A percentile compares a stretch with the other conserved stretches of the same genome.
These are phyloP conservation scores for Phytophthora palmivora DNA, from an alignment of 352 stramenopile genomes.

Conservation along the genomic window DNA sequence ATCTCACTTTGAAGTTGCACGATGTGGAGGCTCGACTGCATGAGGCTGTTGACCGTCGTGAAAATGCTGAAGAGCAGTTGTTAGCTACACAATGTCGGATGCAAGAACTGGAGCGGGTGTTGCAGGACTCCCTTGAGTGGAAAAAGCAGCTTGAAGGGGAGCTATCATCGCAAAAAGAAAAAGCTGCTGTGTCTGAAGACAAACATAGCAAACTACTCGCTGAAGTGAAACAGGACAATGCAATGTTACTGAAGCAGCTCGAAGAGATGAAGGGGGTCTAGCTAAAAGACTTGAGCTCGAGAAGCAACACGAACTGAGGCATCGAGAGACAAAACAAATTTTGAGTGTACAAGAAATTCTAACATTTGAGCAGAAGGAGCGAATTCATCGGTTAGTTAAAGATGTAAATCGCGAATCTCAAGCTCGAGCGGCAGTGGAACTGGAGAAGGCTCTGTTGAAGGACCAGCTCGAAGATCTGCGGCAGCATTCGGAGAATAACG, in stretches of 20 bases:
- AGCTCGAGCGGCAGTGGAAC: slow-evolving; percentile 47
- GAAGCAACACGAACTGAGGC: slow-evolving; percentile 51
- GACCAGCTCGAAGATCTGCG: slow-evolving; percentile 55
- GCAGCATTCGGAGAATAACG: slow-evolving; percentile 39
- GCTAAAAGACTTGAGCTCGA: slow-evolving; percentile 34
- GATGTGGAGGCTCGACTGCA: slow-evolving; percentile 64
- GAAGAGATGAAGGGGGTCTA: slow-evolving; percentile 54
- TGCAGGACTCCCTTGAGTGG: slow-evolving; percentile 59
- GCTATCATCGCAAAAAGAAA: slow-evolving; percentile 23
- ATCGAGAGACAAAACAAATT: slow-evolving; percentile 47
- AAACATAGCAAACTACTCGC: slow-evolving; percentile 21
- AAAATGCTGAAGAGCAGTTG: slow-evolving; percentile 57
- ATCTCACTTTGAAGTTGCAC: slow-evolving; percentile 77
- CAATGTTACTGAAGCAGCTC: slow-evolving; percentile 48
- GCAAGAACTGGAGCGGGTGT: slow-evolving; percentile 65
- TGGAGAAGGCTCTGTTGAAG: slow-evolving; percentile 53
- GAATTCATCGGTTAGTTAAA: slow-evolving; percentile 58
- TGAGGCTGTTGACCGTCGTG: slow-evolving; percentile 35
- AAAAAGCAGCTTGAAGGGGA: slow-evolving; percentile 60
- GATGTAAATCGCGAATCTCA: slow-evolving; percentile 63
- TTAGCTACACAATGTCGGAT: slow-evolving; percentile 56
- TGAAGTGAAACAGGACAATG: slow-evolving; percentile 40
- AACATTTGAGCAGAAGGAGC: slow-evolving; percentile 57
- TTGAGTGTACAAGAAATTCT: slow-evolving; percentile 44
- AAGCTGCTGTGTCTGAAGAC: not conserved